Conservation (phyloP, 139 green algal genomes). For the Chlamydomonas asymmetrica region DNA sequence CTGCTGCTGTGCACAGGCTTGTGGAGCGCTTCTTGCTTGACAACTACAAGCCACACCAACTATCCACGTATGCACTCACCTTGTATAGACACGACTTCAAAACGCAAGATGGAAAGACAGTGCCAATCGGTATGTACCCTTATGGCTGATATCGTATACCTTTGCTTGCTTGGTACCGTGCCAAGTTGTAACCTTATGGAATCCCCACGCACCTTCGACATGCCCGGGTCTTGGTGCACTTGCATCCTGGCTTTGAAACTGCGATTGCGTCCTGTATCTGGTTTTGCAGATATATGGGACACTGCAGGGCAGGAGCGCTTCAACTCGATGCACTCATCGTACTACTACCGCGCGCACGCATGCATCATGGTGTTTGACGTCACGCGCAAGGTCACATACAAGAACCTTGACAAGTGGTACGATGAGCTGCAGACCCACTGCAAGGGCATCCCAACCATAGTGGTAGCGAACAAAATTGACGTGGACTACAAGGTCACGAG, state of each 20-base stretch:
- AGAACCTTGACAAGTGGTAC: conserved; percentile 60
- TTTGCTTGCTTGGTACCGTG: background rate
- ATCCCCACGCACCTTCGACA: too few species aligned
- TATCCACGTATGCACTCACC: conserved; percentile 71
- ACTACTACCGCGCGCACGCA: conserved; percentile 69
- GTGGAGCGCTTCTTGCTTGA: conserved; percentile 71
- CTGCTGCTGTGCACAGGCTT: conserved; percentile 38
- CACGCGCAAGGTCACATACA: conserved; percentile 71
- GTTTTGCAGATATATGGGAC: conserved; percentile 65
- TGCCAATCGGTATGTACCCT: conserved; percentile 47
- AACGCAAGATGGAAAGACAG: conserved; percentile 35
- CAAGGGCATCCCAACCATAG: conserved; percentile 63
- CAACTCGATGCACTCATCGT: conserved; percentile 69
- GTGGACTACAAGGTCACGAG: conserved; percentile 63
- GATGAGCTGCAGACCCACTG: conserved; percentile 58
- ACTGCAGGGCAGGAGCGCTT: conserved; percentile 71
- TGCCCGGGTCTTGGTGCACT: background rate
- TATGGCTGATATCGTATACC: too few species aligned
- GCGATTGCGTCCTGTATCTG: too few species aligned
- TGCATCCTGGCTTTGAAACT: background rate
- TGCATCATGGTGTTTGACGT: conserved; percentile 80
- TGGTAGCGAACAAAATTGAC: conserved; percentile 77
- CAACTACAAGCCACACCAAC: conserved; percentile 65
- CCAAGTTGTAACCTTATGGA: too few species aligned
- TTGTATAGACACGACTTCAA: conserved; percentile 65